Base-by-base conservation (phyloP, 177 flowering plant genomes). In the Tripterygium wilfordii region DNA sequence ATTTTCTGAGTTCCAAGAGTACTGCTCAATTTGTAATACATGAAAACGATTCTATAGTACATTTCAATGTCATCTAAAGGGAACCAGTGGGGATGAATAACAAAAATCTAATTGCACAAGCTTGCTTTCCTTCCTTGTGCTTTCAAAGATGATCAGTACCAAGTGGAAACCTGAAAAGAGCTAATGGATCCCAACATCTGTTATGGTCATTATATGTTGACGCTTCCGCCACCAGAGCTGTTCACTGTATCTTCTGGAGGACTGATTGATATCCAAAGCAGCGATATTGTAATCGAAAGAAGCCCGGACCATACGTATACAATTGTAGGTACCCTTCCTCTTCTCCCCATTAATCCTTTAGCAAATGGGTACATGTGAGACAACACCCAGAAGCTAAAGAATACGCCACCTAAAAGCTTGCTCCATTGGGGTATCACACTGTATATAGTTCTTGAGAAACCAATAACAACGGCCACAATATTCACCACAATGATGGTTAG, bases 371-470 rank as follows among this genome's bases (percentile, higher is more conserved):
- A 85, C 77, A 79, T 67, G 51, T 85, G 94, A 42, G 81, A 62
- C 67, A 85, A 51, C 43, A 85, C 94, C 94, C 88, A 82, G 57
- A 79, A 72, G 67, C 84, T 79, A 26, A 82, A 84, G 50, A 77
- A 85, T 4, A 51, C 5, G 0, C 88, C 86, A 4, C 94, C 94
- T 0, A 77, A 0, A 0, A 84, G 72, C 71, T 75, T 77, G 29
- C 42, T 74, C 94, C 88, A 84, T 33, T 79, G 64, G 5, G 94
- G 86, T 17, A 82, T 73, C 63, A 65, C 79, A 38, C 83, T 79
- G 63, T 81, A 82, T 2, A 84, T 12, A 0, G 85, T 84, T 57
- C 81, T 82, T 9, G 82, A 67, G 16, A 52, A 36, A 24, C 77
- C 88, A 0, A 82, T 74, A 1, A 79, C 78, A 0, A 82, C 19